Percentiles rank a stretch among this genome's conserved stretches.
Evolutionary conservation across 1,284 basidiomycete genomes (phyloP).

Genomic region (Irpex rosettiformis): DNA sequence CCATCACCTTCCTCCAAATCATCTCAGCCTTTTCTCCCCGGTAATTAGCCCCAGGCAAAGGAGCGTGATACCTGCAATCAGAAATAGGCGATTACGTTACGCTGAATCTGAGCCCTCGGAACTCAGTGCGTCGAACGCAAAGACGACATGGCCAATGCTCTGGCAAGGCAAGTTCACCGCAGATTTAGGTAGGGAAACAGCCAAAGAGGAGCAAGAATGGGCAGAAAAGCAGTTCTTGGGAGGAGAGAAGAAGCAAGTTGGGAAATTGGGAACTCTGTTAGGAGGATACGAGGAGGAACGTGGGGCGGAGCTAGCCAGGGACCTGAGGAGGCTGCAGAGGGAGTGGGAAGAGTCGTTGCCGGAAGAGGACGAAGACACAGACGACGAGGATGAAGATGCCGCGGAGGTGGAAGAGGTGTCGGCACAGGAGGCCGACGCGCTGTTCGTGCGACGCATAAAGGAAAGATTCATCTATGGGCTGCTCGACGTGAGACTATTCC

Average conservation of each 20-base stretch:
- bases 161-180: constrained; percentile 47
- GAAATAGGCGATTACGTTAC: constrained; percentile 68
- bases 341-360: constrained; percentile 51
- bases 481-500: constrained; percentile 51
- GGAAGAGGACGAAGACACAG: constrained; percentile 61
- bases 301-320: constrained; percentile 56
- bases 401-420: constrained; percentile 31
- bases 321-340: constrained; percentile 39
- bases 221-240: constrained; percentile 57
- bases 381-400: constrained; percentile 43
- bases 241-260: constrained; percentile 53
- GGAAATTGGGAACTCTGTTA: constrained; percentile 63
- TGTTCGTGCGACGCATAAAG: constrained; percentile 57
- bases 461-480: constrained; percentile 76
- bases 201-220: constrained; percentile 66
- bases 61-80: constrained; percentile 54
- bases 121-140: constrained; percentile 48
- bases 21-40: constrained; percentile 55
- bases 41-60: constrained; percentile 66
- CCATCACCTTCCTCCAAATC: constrained; percentile 61
- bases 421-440: constrained; percentile 42
- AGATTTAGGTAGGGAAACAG: constrained; percentile 47
- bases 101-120: constrained; percentile 48
- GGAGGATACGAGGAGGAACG: constrained; percentile 74
- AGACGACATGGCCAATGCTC: constrained; percentile 56